phyloP scores from a whole-genome alignment of 176 grass and related monocot species.

The Coix lacrymajobi region DNA sequence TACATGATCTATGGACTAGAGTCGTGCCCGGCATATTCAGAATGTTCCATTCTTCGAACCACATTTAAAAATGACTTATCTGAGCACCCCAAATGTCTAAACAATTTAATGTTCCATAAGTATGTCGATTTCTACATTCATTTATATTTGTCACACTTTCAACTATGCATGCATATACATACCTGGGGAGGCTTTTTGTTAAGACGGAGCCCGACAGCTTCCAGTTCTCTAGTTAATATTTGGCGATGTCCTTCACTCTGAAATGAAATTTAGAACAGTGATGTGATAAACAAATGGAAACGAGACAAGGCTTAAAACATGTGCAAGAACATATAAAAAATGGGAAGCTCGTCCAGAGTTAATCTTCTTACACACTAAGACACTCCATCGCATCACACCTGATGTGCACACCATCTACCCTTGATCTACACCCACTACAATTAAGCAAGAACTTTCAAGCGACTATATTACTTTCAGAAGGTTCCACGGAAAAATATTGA shows the following conservation, averaged over 20 bases:
- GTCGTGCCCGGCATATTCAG: neutral
- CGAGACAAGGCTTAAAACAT: neutral
- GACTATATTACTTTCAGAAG: neutral
- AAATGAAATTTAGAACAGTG: slow-evolving; percentile 39
- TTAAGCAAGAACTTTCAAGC: slow-evolving; percentile 10
- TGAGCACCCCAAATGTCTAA: neutral
- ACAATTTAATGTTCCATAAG: neutral
- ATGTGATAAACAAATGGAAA: slow-evolving; percentile 22
- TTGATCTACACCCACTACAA: neutral
- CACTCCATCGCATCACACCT: neutral
- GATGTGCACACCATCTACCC: neutral
- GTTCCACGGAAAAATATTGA: neutral
- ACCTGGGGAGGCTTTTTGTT: slow-evolving; percentile 98
- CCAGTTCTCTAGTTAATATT: slow-evolving; percentile 92
- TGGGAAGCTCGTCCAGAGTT: neutral
- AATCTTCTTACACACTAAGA: neutral
- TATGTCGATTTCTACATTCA: neutral
- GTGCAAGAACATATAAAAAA: neutral
- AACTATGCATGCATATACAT: slow-evolving; percentile 31
- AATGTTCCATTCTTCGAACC: neutral
- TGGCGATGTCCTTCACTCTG: slow-evolving; percentile 97
- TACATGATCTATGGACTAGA: neutral
- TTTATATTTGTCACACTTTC: neutral
- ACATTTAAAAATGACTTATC: neutral
- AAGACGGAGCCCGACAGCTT: slow-evolving; percentile 92